Evolutionary conservation across 2,329 filamentous ascomycete genomes (phyloP).

Genomic region (Pseudogymnoascus pannorum): DNA sequence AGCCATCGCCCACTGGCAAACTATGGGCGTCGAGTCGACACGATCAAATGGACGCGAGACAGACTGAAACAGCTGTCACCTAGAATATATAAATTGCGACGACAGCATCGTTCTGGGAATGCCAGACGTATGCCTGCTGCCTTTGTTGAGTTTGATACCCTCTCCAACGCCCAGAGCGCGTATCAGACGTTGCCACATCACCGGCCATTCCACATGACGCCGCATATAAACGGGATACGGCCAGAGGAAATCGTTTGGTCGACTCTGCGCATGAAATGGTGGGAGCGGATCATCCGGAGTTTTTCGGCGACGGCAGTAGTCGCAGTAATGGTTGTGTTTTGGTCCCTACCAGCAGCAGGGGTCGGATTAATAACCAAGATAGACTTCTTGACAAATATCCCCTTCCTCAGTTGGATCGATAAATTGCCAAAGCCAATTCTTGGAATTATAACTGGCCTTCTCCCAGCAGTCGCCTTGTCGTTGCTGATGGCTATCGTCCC

Average conservation of each 20-base stretch:
- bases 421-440: conserved; percentile 46
- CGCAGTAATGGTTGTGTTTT: conserved; percentile 54
- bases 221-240: conserved; percentile 50
- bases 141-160: conserved; percentile 58
- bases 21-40: conserved; percentile 30
- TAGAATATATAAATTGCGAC: conserved; percentile 27
- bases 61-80: conserved; percentile 27
- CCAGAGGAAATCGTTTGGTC: conserved; percentile 59
- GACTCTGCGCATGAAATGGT: conserved; percentile 58
- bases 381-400: conserved; percentile 43
- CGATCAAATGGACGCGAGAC: conserved; percentile 31
- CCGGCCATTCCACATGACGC: conserved; percentile 54
- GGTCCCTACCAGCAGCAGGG: conserved; percentile 59
- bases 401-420: conserved; percentile 51
- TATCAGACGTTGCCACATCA: conserved; percentile 60
- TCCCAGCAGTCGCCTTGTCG: conserved; percentile 53
- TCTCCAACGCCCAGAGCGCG: conserved; percentile 54
- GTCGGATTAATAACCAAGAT: conserved; percentile 61
- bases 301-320: conserved; percentile 45
- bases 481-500: conserved; percentile 54
- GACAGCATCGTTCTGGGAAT: conserved; percentile 38
- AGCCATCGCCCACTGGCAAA: conserved; percentile 31
- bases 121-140: conserved; percentile 49
- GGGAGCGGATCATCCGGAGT: conserved; percentile 50
- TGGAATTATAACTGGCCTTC: conserved; percentile 54